These are phyloP conservation scores for Fraxinus cuspidata DNA, from an alignment of 257 asterid genomes.

Conservation along the genomic window DNA sequence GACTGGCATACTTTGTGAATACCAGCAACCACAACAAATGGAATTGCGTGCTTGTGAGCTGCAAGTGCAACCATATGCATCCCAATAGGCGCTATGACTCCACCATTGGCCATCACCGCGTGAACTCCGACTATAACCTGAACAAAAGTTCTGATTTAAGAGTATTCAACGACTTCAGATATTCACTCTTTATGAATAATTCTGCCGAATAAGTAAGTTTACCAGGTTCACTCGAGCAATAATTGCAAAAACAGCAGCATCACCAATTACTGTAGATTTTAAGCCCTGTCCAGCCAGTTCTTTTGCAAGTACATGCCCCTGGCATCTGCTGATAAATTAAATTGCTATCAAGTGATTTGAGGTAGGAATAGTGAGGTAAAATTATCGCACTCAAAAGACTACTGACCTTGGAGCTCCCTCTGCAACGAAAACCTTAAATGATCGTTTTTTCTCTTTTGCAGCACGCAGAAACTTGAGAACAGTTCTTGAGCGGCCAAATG, in stretches of 20 bases:
- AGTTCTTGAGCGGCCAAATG: constrained; percentile 6
- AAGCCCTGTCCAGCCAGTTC: not conserved
- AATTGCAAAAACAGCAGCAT: constrained; percentile 9
- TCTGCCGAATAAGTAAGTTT: not conserved
- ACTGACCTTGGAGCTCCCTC: constrained; percentile 11
- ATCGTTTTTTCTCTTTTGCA: not conserved
- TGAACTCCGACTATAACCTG: constrained; percentile 9
- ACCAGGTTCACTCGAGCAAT: constrained; percentile 8
- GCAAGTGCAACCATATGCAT: constrained; percentile 11
- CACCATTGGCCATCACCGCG: constrained; percentile 2
- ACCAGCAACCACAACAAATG: constrained; percentile 13
- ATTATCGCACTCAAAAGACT: not conserved
- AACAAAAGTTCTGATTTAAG: not conserved
- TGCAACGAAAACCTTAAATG: not conserved
- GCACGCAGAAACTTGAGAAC: constrained; percentile 3
- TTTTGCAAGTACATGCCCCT: constrained; percentile 2
- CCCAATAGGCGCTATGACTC: not conserved
- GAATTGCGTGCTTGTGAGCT: not conserved
- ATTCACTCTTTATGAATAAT: not conserved
- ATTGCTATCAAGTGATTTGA: not conserved
- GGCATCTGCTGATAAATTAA: not conserved
- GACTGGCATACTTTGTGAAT: not conserved
- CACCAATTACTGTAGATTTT: constrained; percentile 11
- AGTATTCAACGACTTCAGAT: not conserved
- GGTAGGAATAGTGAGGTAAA: not conserved